A percentile compares a stretch with the other conserved stretches of the same genome.
These are phyloP conservation scores for Gomphus bonarii DNA, from an alignment of 1,284 basidiomycete genomes.

Conservation along the genomic window DNA sequence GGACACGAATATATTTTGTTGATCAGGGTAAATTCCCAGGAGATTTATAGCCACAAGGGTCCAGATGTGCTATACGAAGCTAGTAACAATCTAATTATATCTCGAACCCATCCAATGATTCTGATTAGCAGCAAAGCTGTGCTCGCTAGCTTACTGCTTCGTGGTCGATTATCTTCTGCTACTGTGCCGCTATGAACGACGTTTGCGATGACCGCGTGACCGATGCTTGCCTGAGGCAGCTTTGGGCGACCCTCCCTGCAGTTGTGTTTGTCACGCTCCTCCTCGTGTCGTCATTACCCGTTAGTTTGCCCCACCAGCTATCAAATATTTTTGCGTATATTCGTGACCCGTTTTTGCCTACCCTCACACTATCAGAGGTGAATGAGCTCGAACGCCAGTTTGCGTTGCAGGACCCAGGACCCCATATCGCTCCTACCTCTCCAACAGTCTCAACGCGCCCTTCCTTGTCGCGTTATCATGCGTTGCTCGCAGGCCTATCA, in stretches of 20 bases:
- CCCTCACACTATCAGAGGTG: background rate
- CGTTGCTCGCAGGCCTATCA: background rate
- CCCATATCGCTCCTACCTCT: background rate
- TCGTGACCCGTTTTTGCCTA: constrained; percentile 1
- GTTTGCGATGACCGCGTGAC: background rate
- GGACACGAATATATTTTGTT: background rate
- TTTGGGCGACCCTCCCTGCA: background rate
- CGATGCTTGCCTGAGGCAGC: background rate
- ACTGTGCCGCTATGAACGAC: background rate
- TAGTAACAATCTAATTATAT: too few relatives aligned
- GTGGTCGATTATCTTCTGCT: background rate
- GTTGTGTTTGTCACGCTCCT: background rate
- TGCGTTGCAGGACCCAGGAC: background rate
- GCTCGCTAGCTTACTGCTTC: too few relatives aligned
- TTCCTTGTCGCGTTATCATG: background rate
- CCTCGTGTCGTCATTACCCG: background rate
- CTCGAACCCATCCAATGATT: too few relatives aligned
- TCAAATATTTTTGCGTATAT: background rate
- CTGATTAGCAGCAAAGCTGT: too few relatives aligned
- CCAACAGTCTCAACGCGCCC: background rate
- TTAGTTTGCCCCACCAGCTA: background rate
- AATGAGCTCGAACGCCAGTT: constrained; percentile 4
- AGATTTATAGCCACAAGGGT: too few relatives aligned
- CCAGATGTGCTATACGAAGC: too few relatives aligned
- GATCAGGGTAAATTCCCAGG: too few relatives aligned